Percentiles rank a stretch among this genome's conserved stretches.
Conservation (phyloP, 352 stramenopile species). For the Plasmopara muralis region DNA sequence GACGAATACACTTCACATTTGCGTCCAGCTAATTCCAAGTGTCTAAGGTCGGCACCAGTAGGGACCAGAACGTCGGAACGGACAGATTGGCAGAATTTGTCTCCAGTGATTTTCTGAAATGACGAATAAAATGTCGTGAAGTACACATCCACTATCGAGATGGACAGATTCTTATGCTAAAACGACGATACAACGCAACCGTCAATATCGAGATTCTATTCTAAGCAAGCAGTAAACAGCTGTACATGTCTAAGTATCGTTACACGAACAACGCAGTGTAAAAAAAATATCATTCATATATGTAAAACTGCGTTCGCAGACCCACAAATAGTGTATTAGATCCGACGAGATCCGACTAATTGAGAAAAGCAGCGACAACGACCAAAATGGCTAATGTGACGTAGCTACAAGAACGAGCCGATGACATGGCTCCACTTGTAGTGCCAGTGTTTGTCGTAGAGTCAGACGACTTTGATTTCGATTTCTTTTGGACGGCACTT, state of each 20-base stretch:
- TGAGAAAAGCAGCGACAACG: constrained; percentile 27
- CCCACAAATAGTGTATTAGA: constrained; percentile 25
- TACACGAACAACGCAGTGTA: background rate
- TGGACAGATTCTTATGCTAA: too few species aligned
- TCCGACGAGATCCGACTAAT: constrained; percentile 17
- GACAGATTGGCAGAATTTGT: background rate
- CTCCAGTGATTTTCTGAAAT: background rate
- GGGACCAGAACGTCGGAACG: constrained; percentile 4
- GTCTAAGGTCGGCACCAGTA: background rate
- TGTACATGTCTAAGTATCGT: background rate
- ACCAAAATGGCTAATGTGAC: constrained; percentile 23
- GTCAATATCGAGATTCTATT: background rate
- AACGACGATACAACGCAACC: too few species aligned
- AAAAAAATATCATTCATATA: background rate
- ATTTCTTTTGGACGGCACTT: constrained; percentile 11
- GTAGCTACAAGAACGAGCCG: constrained; percentile 14
- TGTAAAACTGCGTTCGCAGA: constrained; percentile 2
- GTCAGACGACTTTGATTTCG: constrained; percentile 32
- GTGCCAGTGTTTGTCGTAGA: constrained; percentile 9
- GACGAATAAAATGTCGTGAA: background rate
- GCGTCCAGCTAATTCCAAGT: background rate
- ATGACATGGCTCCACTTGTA: constrained; percentile 14
- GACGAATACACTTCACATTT: background rate
- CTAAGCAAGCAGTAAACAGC: background rate
- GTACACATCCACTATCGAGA: too few species aligned